phyloP scores from a whole-genome alignment of 176 grass and related monocot genomes.

The Cocos nucifera region DNA sequence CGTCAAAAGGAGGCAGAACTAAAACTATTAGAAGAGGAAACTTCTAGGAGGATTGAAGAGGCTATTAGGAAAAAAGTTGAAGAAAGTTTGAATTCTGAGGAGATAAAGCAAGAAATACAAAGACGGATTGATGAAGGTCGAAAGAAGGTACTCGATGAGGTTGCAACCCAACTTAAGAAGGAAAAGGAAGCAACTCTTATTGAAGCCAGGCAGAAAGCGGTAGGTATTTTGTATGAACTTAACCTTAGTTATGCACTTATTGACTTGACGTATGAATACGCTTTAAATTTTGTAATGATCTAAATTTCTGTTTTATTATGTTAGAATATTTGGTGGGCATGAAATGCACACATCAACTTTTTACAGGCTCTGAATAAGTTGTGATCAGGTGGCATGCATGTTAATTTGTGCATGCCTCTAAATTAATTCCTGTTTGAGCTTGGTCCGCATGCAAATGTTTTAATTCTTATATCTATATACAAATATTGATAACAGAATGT shows the following conservation, averaged over 20 bases:
- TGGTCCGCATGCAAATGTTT: no score
- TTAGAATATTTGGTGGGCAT: not conserved
- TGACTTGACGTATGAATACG: no score
- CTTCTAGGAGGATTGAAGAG: constrained; percentile 84
- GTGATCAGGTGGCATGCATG: no score
- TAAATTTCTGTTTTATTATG: constrained; percentile 1
- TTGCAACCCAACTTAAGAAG: constrained; percentile 69
- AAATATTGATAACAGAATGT: no score
- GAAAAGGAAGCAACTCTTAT: constrained; percentile 70
- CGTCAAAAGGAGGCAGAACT: constrained; percentile 95
- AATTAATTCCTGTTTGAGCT: no score
- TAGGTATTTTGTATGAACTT: constrained; percentile 19
- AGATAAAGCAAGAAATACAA: constrained; percentile 94
- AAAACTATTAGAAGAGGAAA: constrained; percentile 91
- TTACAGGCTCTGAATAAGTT: not conserved
- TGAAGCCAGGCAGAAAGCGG: constrained; percentile 64
- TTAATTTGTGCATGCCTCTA: no score
- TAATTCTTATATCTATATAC: no score
- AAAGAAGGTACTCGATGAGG: constrained; percentile 69
- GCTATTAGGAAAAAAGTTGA: constrained; percentile 87
- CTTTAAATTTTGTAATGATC: no score
- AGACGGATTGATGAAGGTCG: constrained; percentile 73
- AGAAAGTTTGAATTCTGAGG: constrained; percentile 77
- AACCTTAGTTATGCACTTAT: no score
- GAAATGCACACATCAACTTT: not conserved